A percentile compares a stretch with the other conserved stretches of the same genome.
Evolutionary conservation across 2,329 filamentous ascomycete genomes (phyloP).

Genomic region (Nemania bipapillata): DNA sequence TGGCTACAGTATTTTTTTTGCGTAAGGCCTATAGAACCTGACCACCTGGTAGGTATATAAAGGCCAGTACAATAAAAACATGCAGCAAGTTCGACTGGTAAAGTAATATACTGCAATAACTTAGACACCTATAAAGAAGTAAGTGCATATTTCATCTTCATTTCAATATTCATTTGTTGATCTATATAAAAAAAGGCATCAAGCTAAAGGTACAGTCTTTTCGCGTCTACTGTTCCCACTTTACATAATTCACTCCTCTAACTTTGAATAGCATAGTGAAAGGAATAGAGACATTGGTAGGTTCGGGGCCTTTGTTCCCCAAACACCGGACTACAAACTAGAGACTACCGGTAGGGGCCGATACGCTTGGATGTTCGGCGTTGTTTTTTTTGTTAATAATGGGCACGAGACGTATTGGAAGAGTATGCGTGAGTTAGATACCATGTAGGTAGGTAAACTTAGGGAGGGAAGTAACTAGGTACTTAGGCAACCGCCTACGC

Average conservation of each 20-base stretch:
- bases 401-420: conserved; percentile 21
- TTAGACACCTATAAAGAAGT: background rate
- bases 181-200: background rate
- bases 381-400: background rate
- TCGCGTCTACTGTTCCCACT: conserved; percentile 18
- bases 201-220: conserved; percentile 32
- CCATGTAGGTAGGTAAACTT: background rate
- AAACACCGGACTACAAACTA: conserved; percentile 14
- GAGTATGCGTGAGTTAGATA: too few species aligned
- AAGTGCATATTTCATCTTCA: background rate
- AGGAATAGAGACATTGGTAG: conserved; percentile 12
- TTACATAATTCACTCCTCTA: conserved; percentile 19
- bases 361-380: conserved; percentile 12
- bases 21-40: too few species aligned
- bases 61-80: too few species aligned
- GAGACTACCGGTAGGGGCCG: background rate
- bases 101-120: background rate
- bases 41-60: too few species aligned
- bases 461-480: background rate
- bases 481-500: background rate
- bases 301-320: conserved; percentile 30
- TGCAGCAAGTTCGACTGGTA: too few species aligned
- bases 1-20: too few species aligned
- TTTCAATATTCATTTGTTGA: background rate
- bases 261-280: conserved; percentile 21